These are phyloP conservation scores for Lentinus brumalis DNA, from an alignment of 768 basidiomycete genomes.

Conservation along the genomic window DNA sequence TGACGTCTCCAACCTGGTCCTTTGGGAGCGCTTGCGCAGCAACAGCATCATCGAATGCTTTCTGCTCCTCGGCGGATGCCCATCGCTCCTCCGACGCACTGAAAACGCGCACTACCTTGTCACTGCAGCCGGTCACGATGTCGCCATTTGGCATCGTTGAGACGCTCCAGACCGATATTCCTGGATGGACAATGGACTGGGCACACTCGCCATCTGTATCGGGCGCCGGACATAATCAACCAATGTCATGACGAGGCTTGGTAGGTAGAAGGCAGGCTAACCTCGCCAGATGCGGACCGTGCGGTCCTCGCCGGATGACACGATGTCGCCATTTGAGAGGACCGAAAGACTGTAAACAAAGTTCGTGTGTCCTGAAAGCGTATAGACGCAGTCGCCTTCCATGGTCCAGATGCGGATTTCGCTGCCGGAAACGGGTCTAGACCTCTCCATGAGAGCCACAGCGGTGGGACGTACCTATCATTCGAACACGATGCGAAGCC, in stretches of 20 bases:
- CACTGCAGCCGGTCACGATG: slow-evolving; percentile 90
- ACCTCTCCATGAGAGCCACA: background rate
- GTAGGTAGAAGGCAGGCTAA: slow-evolving; percentile 34
- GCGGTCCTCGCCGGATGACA: slow-evolving; percentile 94
- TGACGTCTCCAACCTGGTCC: slow-evolving; percentile 90
- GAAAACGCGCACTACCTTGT: slow-evolving; percentile 86
- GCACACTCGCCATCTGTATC: slow-evolving; percentile 77
- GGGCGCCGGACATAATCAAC: background rate
- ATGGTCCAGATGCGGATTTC: slow-evolving; percentile 93
- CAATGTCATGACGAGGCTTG: slow-evolving; percentile 2
- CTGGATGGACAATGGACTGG: slow-evolving; percentile 91
- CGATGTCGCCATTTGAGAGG: slow-evolving; percentile 78
- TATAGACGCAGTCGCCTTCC: slow-evolving; percentile 73
- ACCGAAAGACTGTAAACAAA: slow-evolving; percentile 92
- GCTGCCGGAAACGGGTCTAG: slow-evolving; percentile 41
- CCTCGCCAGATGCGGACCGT: slow-evolving; percentile 91
- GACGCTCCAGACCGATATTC: slow-evolving; percentile 96
- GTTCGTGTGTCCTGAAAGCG: slow-evolving; percentile 92
- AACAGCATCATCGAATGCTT: slow-evolving; percentile 74
- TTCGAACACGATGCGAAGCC: slow-evolving; percentile 97
- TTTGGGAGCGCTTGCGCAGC: slow-evolving; percentile 78
- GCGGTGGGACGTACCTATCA: slow-evolving; percentile 63
- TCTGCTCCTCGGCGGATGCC: slow-evolving; percentile 64
- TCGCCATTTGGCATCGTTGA: slow-evolving; percentile 88
- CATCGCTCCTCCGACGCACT: slow-evolving; percentile 72